Base-by-base conservation (phyloP, 2,329 filamentous ascomycete genomes). In the Lojkania enalia region DNA sequence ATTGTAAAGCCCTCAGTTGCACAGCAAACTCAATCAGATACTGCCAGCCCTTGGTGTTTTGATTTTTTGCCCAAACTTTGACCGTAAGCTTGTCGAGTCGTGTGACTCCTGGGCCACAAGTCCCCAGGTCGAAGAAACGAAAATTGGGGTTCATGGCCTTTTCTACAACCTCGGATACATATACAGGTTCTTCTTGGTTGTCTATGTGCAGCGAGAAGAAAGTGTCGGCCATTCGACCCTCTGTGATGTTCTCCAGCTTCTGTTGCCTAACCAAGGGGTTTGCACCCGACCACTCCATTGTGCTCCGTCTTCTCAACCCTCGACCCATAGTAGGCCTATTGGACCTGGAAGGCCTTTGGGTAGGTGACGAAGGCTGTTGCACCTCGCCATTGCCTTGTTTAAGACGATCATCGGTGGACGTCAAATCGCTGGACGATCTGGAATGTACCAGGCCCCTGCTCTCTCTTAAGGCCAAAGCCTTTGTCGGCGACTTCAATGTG, bases 121-220 rank as follows among this genome's bases (percentile, higher is more conserved):
- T 71, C 18, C 80, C 79, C 4, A 96, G 78, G 50, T 95, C 86
- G 65, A 96, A 95, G 65, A 88, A 86, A 32, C 83, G 83, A 66
- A 96, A 97, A 58, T 87, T 90, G 52, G 94, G 94, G 67, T 96
- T 96, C 71, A 90, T 90, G n/a, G 88, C 84, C 60, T 84, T 83
- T 56, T 87, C 81, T 20, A 85, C 81, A 16, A 87, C 77, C 71
- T 97, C 92, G 62, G 90, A 96, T 58, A 96, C 82, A 67, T 96
- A 96, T n/a, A 96, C 73, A 0, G 92, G 90, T 13, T 89, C 85
- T 11, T 54, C 63, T 39, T 83, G 71, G 3, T 73, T 80, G 1
- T 81, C 74, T 35, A 85, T 81, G 67, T 96, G 91, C 39, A 96
- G 66, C 2, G 89, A 88, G 69, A 95, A 94, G 77, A 95, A 96